These are phyloP conservation scores for Talaromyces sp. DNA, from an alignment of 2,329 filamentous ascomycete species.

Conservation along the genomic window DNA sequence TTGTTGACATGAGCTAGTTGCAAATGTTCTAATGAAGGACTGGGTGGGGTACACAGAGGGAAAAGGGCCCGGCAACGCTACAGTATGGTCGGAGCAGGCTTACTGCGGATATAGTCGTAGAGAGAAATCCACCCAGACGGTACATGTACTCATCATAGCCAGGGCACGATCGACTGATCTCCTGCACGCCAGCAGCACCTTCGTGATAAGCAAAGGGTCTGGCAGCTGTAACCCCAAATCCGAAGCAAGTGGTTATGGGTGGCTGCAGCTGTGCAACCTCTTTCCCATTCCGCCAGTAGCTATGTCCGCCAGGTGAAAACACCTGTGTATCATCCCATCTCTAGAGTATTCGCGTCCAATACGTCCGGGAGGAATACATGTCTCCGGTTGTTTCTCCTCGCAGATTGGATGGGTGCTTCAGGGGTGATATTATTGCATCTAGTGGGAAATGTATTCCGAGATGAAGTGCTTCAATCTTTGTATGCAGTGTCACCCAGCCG, in stretches of 20 bases:
- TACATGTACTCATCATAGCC: not conserved
- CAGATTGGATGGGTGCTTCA: not conserved
- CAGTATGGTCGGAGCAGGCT: not conserved
- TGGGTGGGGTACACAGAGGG: not conserved
- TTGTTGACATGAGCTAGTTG: not conserved
- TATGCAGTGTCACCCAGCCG: not conserved
- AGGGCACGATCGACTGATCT: not conserved
- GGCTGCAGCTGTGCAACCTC: not conserved
- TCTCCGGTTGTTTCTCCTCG: not conserved
- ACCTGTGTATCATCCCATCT: not conserved
- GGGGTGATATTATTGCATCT: not conserved
- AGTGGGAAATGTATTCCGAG: not conserved
- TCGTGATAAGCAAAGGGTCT: not conserved
- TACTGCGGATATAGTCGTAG: not conserved
- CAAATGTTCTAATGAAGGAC: not conserved
- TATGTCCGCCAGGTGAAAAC: not conserved
- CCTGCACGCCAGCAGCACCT: not conserved
- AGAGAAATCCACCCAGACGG: not conserved
- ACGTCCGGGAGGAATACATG: not conserved
- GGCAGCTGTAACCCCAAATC: not conserved
- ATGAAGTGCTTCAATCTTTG: not conserved
- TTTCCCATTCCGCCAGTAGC: not conserved
- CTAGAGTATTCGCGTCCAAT: not conserved
- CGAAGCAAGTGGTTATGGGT: not conserved
- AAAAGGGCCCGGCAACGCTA: not conserved